A percentile compares a stretch with the other conserved stretches of the same genome.
Evolutionary conservation across 139 green algal species (phyloP).

Genomic region (Coelastrella sp.): DNA sequence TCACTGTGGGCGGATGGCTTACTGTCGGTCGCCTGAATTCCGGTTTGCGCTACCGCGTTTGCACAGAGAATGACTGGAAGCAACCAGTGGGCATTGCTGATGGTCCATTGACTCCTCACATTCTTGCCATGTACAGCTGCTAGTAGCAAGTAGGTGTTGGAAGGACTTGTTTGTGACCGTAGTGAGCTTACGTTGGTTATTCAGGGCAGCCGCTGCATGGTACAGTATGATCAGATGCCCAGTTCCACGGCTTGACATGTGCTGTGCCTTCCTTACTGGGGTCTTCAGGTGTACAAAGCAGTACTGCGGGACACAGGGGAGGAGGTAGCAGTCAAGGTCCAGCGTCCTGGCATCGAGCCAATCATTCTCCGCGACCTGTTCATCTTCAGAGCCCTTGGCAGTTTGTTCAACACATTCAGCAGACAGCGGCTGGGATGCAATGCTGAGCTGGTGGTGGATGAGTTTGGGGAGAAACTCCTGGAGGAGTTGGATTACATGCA

Average conservation of each 20-base stretch:
- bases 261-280: background rate
- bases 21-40: too few species aligned
- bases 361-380: constrained; percentile 95
- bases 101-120: too few species aligned
- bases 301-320: constrained; percentile 88
- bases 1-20: too few species aligned
- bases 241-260: background rate
- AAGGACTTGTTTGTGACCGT: too few species aligned
- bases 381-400: constrained; percentile 91
- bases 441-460: constrained; percentile 98
- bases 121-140: too few species aligned
- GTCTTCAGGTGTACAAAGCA: constrained; percentile 89
- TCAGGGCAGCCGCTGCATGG: too few species aligned
- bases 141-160: too few species aligned
- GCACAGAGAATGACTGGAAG: too few species aligned
- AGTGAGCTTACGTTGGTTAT: too few species aligned
- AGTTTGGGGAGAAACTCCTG: constrained; percentile 99
- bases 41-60: too few species aligned
- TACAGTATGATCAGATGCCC: too few species aligned
- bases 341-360: constrained; percentile 94
- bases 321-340: constrained; percentile 98
- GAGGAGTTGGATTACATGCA: constrained; percentile 99
- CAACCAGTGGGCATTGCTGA: too few species aligned
- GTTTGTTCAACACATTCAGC: constrained; percentile 76
- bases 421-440: constrained; percentile 93